These are phyloP conservation scores for Diversispora eburnea DNA, from an alignment of 192 early-diverging fungal genomes.

Conservation along the genomic window DNA sequence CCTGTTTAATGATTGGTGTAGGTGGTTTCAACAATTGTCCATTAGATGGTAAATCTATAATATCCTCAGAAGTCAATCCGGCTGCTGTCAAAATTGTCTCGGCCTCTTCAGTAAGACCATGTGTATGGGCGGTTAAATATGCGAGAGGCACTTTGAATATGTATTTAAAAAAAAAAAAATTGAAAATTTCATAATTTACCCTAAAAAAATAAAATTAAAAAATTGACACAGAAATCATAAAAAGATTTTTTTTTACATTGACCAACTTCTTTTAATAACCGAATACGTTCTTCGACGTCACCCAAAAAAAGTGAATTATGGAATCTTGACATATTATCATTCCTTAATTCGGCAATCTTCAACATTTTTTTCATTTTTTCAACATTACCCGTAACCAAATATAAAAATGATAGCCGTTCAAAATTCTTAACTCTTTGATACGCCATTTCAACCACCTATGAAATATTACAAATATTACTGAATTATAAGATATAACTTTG, in stretches of 20 bases:
- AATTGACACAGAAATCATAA: neutral
- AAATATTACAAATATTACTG: too few species aligned
- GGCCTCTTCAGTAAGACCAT: conserved; percentile 85
- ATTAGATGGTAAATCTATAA: conserved; percentile 40
- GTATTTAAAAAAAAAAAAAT: neutral
- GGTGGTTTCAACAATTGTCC: conserved; percentile 64
- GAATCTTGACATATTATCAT: conserved; percentile 85
- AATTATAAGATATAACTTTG: too few species aligned
- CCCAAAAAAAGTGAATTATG: conserved; percentile 91
- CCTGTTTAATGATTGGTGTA: conserved; percentile 65
- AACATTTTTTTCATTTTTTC: conserved; percentile 95
- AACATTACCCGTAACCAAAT: conserved; percentile 85
- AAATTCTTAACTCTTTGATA: conserved; percentile 91
- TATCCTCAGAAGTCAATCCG: conserved; percentile 62
- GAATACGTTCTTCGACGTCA: conserved; percentile 88
- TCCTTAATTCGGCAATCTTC: conserved; percentile 84
- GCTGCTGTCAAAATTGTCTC: conserved; percentile 73
- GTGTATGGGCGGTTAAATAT: conserved; percentile 86
- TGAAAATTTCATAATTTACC: neutral
- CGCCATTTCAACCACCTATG: conserved; percentile 78
- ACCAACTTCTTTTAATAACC: conserved; percentile 78
- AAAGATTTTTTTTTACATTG: conserved; percentile 57
- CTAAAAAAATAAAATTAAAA: neutral
- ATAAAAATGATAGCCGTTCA: conserved; percentile 93
- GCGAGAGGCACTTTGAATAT: conserved; percentile 73